Conservation (phyloP, 1,139 yeast species). For the Kodamaea derodonti region DNA sequence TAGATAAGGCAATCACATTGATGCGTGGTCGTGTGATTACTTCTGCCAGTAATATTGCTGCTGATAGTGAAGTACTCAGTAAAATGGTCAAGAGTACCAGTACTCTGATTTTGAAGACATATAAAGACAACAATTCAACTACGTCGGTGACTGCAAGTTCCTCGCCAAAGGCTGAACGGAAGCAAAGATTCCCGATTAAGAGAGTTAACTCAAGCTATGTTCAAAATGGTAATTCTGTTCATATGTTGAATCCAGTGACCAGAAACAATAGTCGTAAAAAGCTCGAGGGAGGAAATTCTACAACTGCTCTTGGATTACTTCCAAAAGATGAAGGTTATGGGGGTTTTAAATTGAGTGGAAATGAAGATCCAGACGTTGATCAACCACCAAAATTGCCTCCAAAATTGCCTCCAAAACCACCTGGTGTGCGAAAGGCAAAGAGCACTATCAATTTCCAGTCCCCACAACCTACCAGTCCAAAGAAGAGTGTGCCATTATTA, state of each 20-base stretch:
- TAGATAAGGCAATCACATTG: constrained; percentile 71
- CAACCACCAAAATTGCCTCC: neutral
- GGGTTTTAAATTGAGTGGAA: neutral
- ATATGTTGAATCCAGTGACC: constrained; percentile 17
- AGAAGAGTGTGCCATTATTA: neutral
- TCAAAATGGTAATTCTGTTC: constrained; percentile 24
- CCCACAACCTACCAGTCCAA: constrained; percentile 1
- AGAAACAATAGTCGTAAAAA: constrained; percentile 3
- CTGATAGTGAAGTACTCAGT: constrained; percentile 3
- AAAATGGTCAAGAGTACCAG: constrained; percentile 6
- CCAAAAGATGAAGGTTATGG: neutral
- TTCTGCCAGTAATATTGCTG: constrained; percentile 18
- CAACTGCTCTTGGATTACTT: constrained; percentile 21
- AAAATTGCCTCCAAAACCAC: too few relatives aligned
- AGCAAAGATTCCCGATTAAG: constrained; percentile 5
- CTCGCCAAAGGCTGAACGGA: constrained; percentile 4
- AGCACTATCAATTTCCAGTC: constrained; percentile 32
- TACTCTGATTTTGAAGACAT: constrained; percentile 5
- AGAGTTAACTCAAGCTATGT: constrained; percentile 8
- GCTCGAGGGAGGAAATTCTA: constrained; percentile 24
- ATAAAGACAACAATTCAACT: constrained; percentile 1
- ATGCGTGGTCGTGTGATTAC: constrained; percentile 65
- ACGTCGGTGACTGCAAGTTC: constrained; percentile 6
- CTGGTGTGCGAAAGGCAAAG: constrained; percentile 28
- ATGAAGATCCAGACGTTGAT: neutral